Conservation (phyloP, 2,329 filamentous ascomycete genomes). For the Ascochyta viciae-villosae region DNA sequence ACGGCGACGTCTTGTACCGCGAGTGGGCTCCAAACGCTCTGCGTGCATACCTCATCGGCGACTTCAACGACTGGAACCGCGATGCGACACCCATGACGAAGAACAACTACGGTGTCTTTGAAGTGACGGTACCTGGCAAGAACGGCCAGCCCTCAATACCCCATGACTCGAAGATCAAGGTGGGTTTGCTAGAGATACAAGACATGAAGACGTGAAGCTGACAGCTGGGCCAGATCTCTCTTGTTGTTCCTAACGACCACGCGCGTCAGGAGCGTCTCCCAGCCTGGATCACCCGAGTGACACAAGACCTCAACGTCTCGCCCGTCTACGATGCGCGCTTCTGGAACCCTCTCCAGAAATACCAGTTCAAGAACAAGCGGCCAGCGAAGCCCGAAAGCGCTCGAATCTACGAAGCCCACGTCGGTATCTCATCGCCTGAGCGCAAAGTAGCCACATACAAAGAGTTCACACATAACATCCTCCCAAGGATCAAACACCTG, state of each 20-base stretch:
- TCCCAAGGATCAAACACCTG: slow-evolving; percentile 86
- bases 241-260: slow-evolving; percentile 80
- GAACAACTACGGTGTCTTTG: slow-evolving; percentile 84
- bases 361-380: slow-evolving; percentile 81
- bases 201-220: background rate
- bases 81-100: slow-evolving; percentile 87
- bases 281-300: slow-evolving; percentile 97
- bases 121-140: slow-evolving; percentile 76
- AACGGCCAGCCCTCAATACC: slow-evolving; percentile 80
- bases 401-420: slow-evolving; percentile 98
- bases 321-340: slow-evolving; percentile 94
- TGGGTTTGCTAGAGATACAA: slow-evolving; percentile 47
- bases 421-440: slow-evolving; percentile 94
- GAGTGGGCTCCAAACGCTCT: slow-evolving; percentile 96
- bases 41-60: slow-evolving; percentile 85
- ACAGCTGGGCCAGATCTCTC: slow-evolving; percentile 69
- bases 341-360: slow-evolving; percentile 91
- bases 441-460: slow-evolving; percentile 91
- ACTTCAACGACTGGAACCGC: slow-evolving; percentile 94
- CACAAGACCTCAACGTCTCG: slow-evolving; percentile 87
- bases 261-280: slow-evolving; percentile 82
- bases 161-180: slow-evolving; percentile 97
- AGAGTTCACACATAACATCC: slow-evolving; percentile 91
- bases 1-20: slow-evolving; percentile 87
- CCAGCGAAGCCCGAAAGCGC: slow-evolving; percentile 84